These are phyloP conservation scores for Ceratobasidium sp. DNA, from an alignment of 1,284 basidiomycete genomes.

Conservation along the genomic window DNA sequence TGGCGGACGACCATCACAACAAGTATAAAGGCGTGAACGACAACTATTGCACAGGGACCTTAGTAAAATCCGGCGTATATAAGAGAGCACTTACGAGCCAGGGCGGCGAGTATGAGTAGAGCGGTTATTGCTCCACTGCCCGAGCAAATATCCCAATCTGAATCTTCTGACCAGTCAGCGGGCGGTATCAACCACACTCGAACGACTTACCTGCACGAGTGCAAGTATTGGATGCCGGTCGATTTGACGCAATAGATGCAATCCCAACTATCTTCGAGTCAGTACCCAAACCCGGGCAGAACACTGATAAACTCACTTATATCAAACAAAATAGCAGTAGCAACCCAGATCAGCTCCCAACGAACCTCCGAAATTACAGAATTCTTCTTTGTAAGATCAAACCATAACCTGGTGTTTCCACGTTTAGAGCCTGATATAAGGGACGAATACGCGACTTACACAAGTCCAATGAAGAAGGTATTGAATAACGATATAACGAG, in stretches of 20 bases:
- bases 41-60: not conserved
- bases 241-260: slow-evolving; percentile 24
- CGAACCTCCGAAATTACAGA: slow-evolving; percentile 21
- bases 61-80: not conserved
- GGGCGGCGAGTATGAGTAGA: slow-evolving; percentile 6
- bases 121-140: slow-evolving; percentile 11
- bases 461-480: slow-evolving; percentile 13
- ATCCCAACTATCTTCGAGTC: slow-evolving; percentile 6
- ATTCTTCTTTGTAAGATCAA: slow-evolving; percentile 13
- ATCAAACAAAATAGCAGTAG: slow-evolving; percentile 17
- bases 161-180: not conserved
- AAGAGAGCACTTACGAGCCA: slow-evolving; percentile 21
- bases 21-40: slow-evolving; percentile 1
- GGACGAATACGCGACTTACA: not conserved
- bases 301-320: slow-evolving; percentile 15
- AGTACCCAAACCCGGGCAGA: not conserved
- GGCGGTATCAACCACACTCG: not conserved
- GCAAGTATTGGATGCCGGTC: slow-evolving; percentile 22
- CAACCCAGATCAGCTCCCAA: slow-evolving; percentile 31
- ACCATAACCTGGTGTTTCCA: slow-evolving; percentile 16
- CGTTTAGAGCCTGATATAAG: not conserved
- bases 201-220: not conserved
- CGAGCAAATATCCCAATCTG: slow-evolving; percentile 33
- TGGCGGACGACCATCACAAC: slow-evolving; percentile 11
- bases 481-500: slow-evolving; percentile 32